These are phyloP conservation scores for Moesziomyces aphidis DNA, from an alignment of 1,284 basidiomycete species.

Conservation along the genomic window DNA sequence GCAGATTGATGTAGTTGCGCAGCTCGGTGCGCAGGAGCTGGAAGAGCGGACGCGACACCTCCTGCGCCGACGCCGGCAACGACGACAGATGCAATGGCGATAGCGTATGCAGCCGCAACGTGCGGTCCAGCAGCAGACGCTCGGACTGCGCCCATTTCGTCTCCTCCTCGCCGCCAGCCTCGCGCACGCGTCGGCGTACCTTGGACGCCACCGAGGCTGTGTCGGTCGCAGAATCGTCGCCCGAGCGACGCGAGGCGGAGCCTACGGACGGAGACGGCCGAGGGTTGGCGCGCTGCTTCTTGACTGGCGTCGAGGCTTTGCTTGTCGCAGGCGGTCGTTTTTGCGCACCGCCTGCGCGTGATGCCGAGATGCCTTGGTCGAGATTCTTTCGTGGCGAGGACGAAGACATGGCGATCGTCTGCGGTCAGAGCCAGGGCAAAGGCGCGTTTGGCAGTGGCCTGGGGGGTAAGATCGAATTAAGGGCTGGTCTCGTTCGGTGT, in stretches of 20 bases:
- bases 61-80: slow-evolving; percentile 34
- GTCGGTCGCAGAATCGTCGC: slow-evolving; percentile 26
- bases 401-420: slow-evolving; percentile 14
- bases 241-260: slow-evolving; percentile 25
- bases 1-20: slow-evolving; percentile 42
- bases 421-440: too few species aligned
- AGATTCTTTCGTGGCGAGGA: slow-evolving; percentile 19
- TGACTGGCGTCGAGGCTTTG: slow-evolving; percentile 20
- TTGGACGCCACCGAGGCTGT: slow-evolving; percentile 20
- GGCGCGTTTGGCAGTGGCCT: too few species aligned
- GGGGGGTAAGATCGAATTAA: too few species aligned
- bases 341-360: slow-evolving; percentile 36
- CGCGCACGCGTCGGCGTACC: slow-evolving; percentile 18
- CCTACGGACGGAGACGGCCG: slow-evolving; percentile 24
- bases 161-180: slow-evolving; percentile 16
- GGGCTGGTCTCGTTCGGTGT: too few species aligned
- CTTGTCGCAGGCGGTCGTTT: slow-evolving; percentile 31
- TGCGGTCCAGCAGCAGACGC: slow-evolving; percentile 35
- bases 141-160: slow-evolving; percentile 23
- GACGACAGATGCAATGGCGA: slow-evolving; percentile 46
- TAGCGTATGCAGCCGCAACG: slow-evolving; percentile 39
- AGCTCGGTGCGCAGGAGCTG: slow-evolving; percentile 36
- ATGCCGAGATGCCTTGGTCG: slow-evolving; percentile 44
- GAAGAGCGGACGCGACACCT: slow-evolving; percentile 35
- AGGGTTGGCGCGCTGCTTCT: slow-evolving; percentile 21